Evolutionary conservation across 441 rosid genomes (phyloP), one percentile per base, ranked within the genome.

Genomic region (Biscutella auriculata): DNA sequence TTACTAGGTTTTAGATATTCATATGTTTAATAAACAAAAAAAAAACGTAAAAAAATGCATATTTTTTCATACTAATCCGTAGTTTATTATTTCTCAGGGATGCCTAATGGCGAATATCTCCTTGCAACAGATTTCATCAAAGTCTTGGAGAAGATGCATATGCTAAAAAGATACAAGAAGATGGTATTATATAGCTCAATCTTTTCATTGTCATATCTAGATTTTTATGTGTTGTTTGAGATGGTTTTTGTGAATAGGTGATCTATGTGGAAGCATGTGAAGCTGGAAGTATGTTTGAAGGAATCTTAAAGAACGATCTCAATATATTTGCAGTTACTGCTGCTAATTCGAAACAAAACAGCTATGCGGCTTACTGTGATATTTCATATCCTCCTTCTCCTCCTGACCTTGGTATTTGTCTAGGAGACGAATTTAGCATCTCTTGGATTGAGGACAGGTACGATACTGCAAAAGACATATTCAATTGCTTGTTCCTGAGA

Each of bases 401-500:
- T 25, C 5, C 58, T 3, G 76, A 73, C 21, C 75, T 57, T 57
- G 21, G 1, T 9, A 68, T 72, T 50, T 83, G 94, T 63, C 67
- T 85, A 8, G 94, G 94, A 11, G 94, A 83, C 28, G 10, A 63
- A 29, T 85, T 81, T 42, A 85, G 89, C 57, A 57, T 82, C 67
- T 76, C 94, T 52, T 85, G 94, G 94, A 60, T 81, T 80, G 89
- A 85, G 61, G 87, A 85, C 68, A 77, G 93, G 93, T 85, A 59
- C 49, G 23, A n/a, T 19, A 19, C 4, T 50, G 14, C 10, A 19
- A 19, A 19, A 19, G 23, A 19, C 4, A n/a, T 19, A 19, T 19
- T 19, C 23, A 19, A 19, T 19, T 19, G 23, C 23, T 19, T 19
- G 23, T 19, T 19, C 21, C 36, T 60, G n/a, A 39, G 9, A 32